Evolutionary conservation across 2,329 filamentous ascomycete species (phyloP), one percentile per base, ranked within the genome.

Genomic region (Chaetomium globosum): DNA sequence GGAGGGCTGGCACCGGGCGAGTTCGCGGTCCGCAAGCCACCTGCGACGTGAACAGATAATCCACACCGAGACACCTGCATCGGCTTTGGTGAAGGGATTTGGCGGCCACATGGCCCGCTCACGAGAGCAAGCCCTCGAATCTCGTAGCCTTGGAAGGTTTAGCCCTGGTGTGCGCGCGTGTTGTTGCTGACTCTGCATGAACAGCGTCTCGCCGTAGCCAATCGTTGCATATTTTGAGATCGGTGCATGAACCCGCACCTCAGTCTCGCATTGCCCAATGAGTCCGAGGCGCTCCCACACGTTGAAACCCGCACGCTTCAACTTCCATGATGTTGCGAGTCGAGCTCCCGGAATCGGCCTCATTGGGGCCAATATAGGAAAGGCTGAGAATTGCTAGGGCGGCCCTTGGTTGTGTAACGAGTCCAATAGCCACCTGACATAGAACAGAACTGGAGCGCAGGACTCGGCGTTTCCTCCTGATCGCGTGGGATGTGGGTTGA

Each of bases 201-300:
- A 64, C 31, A 68, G 53, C n/a, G 59, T 23, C 26, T 21, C 30
- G 21, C 23, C 21, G 39, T 56, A 28, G 52, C 67, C 67, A 68
- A 66, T 66, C 64, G 66, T 59, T 28, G 58, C 43, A 46, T 23
- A 48, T 56, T 55, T 33, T 49, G 46, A n/a, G n/a, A 49, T 33
- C 59, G 54, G 51, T 21, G 65, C 65, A 67, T 67, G 63, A 66
- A 62, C 61, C 51, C 26, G 46, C 46, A 54, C 65, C 49, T 31
- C 65, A 62, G 53, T 26, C 61, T 60, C 62, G 58, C 65, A 51
- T 46, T 23, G 21, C 59, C 61, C 59, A 64, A 54, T 61, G 51
- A 28, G 52, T 63, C 57, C 57, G 48, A 65, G 52, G 59, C 61
- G 61, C 61, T 52, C 62, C 33, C 19, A 21, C 58, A 63, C 59